phyloP scores from a whole-genome alignment of 257 asterid genomes.

The Linderniella brevidens region DNA sequence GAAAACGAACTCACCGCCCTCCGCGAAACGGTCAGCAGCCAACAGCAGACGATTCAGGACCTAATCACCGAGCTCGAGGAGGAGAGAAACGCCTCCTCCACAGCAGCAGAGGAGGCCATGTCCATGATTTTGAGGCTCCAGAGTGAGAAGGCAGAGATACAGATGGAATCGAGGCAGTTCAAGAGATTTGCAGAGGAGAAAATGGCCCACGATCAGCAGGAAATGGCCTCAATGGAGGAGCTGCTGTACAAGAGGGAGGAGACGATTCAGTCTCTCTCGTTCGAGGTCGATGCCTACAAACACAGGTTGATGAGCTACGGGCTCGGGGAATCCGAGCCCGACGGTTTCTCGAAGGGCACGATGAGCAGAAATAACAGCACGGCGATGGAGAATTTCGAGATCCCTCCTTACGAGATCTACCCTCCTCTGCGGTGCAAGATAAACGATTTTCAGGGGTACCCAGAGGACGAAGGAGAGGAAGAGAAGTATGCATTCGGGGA shows the following conservation, averaged over 20 bases:
- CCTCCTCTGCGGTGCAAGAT: slow-evolving; percentile 71
- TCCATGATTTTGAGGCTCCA: slow-evolving; percentile 97
- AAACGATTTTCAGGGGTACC: slow-evolving; percentile 33
- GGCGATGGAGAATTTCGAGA: slow-evolving; percentile 24
- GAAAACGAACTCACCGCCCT: slow-evolving; percentile 66
- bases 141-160: slow-evolving; percentile 88
- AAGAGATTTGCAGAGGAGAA: slow-evolving; percentile 86
- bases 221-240: slow-evolving; percentile 54
- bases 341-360: slow-evolving; percentile 24
- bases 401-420: slow-evolving; percentile 47
- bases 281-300: slow-evolving; percentile 73
- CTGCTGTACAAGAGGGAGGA: slow-evolving; percentile 83
- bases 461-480: slow-evolving; percentile 40
- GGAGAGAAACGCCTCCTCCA: slow-evolving; percentile 88
- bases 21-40: slow-evolving; percentile 65
- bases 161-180: slow-evolving; percentile 92
- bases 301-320: slow-evolving; percentile 91
- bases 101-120: slow-evolving; percentile 98
- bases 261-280: slow-evolving; percentile 56
- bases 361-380: slow-evolving; percentile 31
- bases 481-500: slow-evolving; percentile 71
- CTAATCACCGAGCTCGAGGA: slow-evolving; percentile 74
- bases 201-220: slow-evolving; percentile 86
- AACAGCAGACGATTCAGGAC: slow-evolving; percentile 66
- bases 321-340: slow-evolving; percentile 50